Base-by-base conservation (phyloP, 345 rosid species). In the Camelina neglecta region DNA sequence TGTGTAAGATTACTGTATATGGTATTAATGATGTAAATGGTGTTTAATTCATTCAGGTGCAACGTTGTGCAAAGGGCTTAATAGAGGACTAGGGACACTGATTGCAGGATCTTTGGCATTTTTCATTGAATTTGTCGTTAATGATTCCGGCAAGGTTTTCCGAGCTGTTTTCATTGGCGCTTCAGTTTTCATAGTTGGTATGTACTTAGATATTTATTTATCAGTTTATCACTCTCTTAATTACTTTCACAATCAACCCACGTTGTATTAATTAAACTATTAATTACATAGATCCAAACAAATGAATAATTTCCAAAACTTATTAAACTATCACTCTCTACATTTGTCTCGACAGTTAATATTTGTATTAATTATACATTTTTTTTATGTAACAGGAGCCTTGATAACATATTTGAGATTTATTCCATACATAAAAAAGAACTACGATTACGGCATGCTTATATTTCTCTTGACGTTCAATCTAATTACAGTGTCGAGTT, bases 381-480 rank as follows among this genome's bases (percentile, higher is more conserved):
- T 9, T 24, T 1, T 12, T 20, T 15, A 38, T 58, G 63, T 45
- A 13, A 68, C 87, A 90, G 97, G 96, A 75, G 66, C 85, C 60
- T 79, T 84, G 31, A 81, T 93, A 4, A 87, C 98, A 12, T 93
- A 88, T 77, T 23, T 83, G 45, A 85, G 98, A 72, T 93, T 93
- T 77, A 68, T 93, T 44, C 94, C 94, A 0, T 75, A 80, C 54
- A 86, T 93, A 73, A 90, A 93, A 82, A 90, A 83, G 86, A 93
- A 89, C 29, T 89, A 89, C 33, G 95, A 93, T 69, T 89, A 93
- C 31, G 97, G 96, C 2, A 89, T 93, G 8, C 85, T 93, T 56
- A 87, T 93, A 69, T 93, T 93, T 81, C 85, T 93, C 11, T 73
- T 93, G 79, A 90, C 97, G 11, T 93, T 89, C 35, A 89, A 88